phyloP scores from a whole-genome alignment of 495 filamentous ascomycete genomes.

The Penicillium angulare region DNA sequence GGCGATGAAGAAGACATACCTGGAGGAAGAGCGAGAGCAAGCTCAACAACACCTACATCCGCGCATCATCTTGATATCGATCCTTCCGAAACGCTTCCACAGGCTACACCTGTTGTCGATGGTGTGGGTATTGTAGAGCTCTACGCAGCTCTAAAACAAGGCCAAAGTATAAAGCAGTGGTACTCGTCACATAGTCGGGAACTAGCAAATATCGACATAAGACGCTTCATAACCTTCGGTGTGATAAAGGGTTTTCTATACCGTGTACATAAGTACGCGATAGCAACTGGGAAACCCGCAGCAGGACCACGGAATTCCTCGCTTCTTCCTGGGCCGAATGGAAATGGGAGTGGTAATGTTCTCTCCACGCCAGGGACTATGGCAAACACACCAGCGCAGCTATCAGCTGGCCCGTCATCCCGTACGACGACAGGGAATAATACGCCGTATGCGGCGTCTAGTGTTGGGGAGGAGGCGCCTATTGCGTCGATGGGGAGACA shows the following conservation, averaged over 20 bases:
- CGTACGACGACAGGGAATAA: conserved; percentile 37
- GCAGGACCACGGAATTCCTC: conserved; percentile 27
- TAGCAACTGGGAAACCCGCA: conserved; percentile 52
- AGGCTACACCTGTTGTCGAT: conserved; percentile 25
- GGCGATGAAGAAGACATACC: conserved; percentile 21
- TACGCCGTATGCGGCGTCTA: conserved; percentile 37
- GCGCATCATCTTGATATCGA: too few relatives aligned
- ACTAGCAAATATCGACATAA: conserved; percentile 74
- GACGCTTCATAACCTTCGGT: conserved; percentile 91
- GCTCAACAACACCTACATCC: too few relatives aligned
- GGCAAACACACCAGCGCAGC: conserved; percentile 6
- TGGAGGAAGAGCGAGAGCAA: too few relatives aligned
- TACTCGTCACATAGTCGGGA: conserved; percentile 65
- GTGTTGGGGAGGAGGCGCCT: conserved; percentile 31
- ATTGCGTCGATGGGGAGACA: conserved; percentile 13
- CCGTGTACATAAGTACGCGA: conserved; percentile 86
- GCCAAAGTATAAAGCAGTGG: conserved; percentile 79
- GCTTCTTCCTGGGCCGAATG: neutral
- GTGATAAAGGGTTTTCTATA: conserved; percentile 95
- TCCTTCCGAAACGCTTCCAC: neutral
- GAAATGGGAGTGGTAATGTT: neutral
- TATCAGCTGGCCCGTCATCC: conserved; percentile 31
- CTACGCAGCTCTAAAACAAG: conserved; percentile 75
- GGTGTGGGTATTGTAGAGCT: conserved; percentile 53
- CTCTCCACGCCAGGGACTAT: neutral